Evolutionary conservation across 441 rosid species (phyloP).

Genomic region (Aquilaria agallochum): DNA sequence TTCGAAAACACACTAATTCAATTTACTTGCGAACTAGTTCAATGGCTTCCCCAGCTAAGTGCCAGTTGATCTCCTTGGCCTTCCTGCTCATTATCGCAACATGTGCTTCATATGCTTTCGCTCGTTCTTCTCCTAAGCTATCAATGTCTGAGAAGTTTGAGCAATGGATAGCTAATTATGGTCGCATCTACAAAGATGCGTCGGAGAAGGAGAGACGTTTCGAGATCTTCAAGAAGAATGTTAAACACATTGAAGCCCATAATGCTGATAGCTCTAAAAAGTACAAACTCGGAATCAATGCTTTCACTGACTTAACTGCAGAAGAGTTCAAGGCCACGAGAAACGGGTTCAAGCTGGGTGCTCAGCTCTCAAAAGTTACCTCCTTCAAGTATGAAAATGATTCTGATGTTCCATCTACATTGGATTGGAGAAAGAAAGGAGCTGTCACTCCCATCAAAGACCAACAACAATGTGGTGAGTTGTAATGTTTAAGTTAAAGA

Average conservation of each 20-base stretch:
- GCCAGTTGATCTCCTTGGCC: neutral
- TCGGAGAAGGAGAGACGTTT: conserved; percentile 5
- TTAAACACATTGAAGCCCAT: conserved; percentile 9
- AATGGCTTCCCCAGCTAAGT: neutral
- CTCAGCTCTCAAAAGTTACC: neutral
- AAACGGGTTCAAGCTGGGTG: conserved; percentile 5
- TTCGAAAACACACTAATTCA: neutral
- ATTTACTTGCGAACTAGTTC: too few species aligned
- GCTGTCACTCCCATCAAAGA: conserved; percentile 25
- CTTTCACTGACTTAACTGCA: conserved; percentile 4
- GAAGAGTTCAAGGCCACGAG: conserved; percentile 12
- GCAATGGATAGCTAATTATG: conserved; percentile 10
- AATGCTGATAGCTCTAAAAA: conserved; percentile 6
- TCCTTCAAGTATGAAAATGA: conserved; percentile 6
- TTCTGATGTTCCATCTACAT: conserved; percentile 9
- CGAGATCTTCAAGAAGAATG: conserved; percentile 13
- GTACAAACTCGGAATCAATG: conserved; percentile 18
- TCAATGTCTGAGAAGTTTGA: conserved; percentile 16
- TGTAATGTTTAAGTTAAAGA: conserved; percentile 17
- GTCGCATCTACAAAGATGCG: conserved; percentile 2
- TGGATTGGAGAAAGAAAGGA: conserved; percentile 25
- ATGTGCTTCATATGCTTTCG: conserved; percentile 9
- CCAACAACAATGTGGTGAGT: conserved; percentile 24
- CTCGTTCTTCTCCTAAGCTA: conserved; percentile 14
- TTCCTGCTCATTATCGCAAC: conserved; percentile 5